A percentile compares a stretch with the other conserved stretches of the same genome.
These are phyloP conservation scores for Chamaecrista fasciculata DNA, from an alignment of 306 rosid species.

Conservation along the genomic window DNA sequence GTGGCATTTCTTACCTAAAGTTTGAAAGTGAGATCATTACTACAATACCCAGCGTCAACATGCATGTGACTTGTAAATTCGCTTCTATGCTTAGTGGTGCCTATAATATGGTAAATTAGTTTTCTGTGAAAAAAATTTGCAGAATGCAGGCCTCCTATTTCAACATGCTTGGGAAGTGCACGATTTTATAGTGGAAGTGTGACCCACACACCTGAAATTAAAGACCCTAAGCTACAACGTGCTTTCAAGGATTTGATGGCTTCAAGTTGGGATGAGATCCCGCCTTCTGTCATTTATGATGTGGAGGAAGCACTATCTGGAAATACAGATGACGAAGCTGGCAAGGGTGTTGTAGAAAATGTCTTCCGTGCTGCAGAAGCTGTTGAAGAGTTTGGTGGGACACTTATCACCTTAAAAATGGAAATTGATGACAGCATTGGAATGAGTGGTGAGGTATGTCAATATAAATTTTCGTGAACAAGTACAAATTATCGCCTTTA, in stretches of 20 bases:
- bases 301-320: slow-evolving; percentile 62
- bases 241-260: slow-evolving; percentile 91
- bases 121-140: slow-evolving; percentile 28
- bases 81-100: not conserved
- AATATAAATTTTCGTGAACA: not conserved
- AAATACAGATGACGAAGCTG: slow-evolving; percentile 63
- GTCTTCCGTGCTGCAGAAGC: slow-evolving; percentile 82
- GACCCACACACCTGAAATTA: slow-evolving; percentile 55
- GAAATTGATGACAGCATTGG: slow-evolving; percentile 86
- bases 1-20: not conserved
- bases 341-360: slow-evolving; percentile 60
- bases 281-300: slow-evolving; percentile 38
- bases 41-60: slow-evolving; percentile 6
- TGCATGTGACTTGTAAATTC: slow-evolving; percentile 1
- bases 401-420: slow-evolving; percentile 59
- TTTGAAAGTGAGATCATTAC: not conserved
- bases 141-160: slow-evolving; percentile 59
- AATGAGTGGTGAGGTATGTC: slow-evolving; percentile 75
- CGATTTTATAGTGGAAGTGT: slow-evolving; percentile 60
- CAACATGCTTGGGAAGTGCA: slow-evolving; percentile 47
- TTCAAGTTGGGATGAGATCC: slow-evolving; percentile 63
- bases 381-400: slow-evolving; percentile 78
- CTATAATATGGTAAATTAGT: slow-evolving; percentile 21
- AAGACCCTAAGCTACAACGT: slow-evolving; percentile 53
- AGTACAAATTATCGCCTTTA: not conserved